Evolutionary conservation across 192 early-diverging fungal species (phyloP).

Genomic region (Coemansia sp.): DNA sequence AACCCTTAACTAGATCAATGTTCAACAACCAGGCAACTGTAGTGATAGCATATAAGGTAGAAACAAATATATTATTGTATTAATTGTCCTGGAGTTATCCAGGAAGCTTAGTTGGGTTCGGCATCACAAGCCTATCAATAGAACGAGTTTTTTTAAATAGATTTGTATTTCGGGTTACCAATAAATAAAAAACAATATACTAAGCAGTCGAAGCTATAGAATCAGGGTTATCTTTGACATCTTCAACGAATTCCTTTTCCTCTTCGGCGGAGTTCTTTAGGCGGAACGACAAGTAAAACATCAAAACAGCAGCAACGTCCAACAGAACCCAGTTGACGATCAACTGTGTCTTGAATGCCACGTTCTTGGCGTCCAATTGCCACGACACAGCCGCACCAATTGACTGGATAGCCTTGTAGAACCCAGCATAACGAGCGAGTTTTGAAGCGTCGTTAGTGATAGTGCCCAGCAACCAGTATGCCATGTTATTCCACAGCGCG

Average conservation of each 20-base stretch:
- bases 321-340: slow-evolving; percentile 76
- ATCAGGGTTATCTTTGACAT: neutral
- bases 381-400: slow-evolving; percentile 66
- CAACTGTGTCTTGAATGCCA: slow-evolving; percentile 66
- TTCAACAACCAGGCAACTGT: too few species aligned
- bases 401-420: slow-evolving; percentile 84
- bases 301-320: slow-evolving; percentile 43
- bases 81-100: too few species aligned
- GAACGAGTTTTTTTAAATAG: neutral
- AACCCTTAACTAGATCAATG: too few species aligned
- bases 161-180: neutral
- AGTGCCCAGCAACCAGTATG: slow-evolving; percentile 83
- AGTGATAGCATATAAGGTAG: too few species aligned
- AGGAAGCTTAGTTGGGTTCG: too few species aligned
- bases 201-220: neutral
- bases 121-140: too few species aligned
- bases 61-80: too few species aligned
- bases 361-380: slow-evolving; percentile 70
- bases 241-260: neutral
- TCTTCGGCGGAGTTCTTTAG: neutral
- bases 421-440: slow-evolving; percentile 70
- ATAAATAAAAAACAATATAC: neutral
- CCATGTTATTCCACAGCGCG: slow-evolving; percentile 73
- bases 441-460: slow-evolving; percentile 72
- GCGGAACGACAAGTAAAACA: slow-evolving; percentile 2